These are phyloP conservation scores for Pyrus hybrid DNA, from an alignment of 331 rosid genomes.

Conservation along the genomic window DNA sequence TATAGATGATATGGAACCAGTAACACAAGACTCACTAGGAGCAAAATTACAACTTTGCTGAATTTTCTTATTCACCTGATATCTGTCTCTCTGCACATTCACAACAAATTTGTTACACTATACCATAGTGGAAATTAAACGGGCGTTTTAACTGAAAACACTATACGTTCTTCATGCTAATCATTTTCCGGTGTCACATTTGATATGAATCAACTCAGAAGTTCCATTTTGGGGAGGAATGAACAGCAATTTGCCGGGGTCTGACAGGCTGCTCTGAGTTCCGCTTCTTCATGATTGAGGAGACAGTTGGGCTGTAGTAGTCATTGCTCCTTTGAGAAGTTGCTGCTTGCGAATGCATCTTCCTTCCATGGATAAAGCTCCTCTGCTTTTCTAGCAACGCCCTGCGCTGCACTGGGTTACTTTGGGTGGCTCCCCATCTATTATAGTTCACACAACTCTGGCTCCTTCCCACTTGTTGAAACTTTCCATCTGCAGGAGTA, in stretches of 20 bases:
- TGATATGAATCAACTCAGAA: slow-evolving; percentile 37
- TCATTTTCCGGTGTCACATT: slow-evolving; percentile 15
- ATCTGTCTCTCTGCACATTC: slow-evolving; percentile 25
- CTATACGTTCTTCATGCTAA: slow-evolving; percentile 11
- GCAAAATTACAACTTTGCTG: slow-evolving; percentile 12
- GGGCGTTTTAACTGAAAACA: slow-evolving; percentile 1
- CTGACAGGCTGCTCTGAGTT: slow-evolving; percentile 48
- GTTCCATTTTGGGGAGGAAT: slow-evolving; percentile 94
- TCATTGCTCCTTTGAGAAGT: slow-evolving; percentile 91
- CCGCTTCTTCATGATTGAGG: slow-evolving; percentile 94
- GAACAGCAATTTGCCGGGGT: slow-evolving; percentile 67
- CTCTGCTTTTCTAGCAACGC: slow-evolving; percentile 63
- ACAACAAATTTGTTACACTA: slow-evolving; percentile 27
- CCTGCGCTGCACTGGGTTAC: slow-evolving; percentile 58
- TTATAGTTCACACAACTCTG: slow-evolving; percentile 89
- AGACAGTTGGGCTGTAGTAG: slow-evolving; percentile 83
- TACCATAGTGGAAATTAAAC: slow-evolving; percentile 17
- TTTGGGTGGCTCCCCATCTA: slow-evolving; percentile 61
- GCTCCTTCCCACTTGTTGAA: slow-evolving; percentile 89
- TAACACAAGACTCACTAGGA: slow-evolving; percentile 2
- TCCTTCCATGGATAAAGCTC: slow-evolving; percentile 73
- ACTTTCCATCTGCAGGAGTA: slow-evolving; percentile 57
- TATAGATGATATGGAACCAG: background rate
- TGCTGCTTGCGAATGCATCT: slow-evolving; percentile 81
- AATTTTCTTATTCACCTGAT: slow-evolving; percentile 34